A percentile compares a stretch with the other conserved stretches of the same genome.
Evolutionary conservation across 352 stramenopile genomes (phyloP).

Genomic region (Globisporangium camurandrum): DNA sequence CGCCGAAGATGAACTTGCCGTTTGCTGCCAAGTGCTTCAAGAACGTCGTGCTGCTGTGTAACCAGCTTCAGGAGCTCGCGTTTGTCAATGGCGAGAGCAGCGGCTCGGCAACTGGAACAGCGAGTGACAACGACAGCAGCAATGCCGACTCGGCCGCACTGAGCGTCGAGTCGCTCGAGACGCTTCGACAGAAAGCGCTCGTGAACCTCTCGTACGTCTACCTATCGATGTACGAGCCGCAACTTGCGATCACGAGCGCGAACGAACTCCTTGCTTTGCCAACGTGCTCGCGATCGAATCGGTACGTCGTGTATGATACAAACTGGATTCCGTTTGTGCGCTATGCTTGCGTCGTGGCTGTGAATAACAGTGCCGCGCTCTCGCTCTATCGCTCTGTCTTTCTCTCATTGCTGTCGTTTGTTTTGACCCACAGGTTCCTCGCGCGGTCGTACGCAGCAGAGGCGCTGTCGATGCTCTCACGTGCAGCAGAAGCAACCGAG

Average conservation of each 20-base stretch:
- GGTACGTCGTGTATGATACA: slow-evolving; percentile 12
- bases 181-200: slow-evolving; percentile 77
- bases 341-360: not conserved
- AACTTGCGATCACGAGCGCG: slow-evolving; percentile 75
- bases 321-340: not conserved
- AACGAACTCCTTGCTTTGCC: slow-evolving; percentile 69
- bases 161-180: slow-evolving; percentile 51
- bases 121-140: slow-evolving; percentile 2
- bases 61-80: slow-evolving; percentile 54
- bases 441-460: slow-evolving; percentile 86
- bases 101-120: slow-evolving; percentile 12
- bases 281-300: slow-evolving; percentile 63
- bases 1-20: slow-evolving; percentile 75
- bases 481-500: slow-evolving; percentile 70
- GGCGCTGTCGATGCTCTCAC: slow-evolving; percentile 84
- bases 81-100: slow-evolving; percentile 20
- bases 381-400: too few species aligned
- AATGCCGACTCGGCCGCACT: slow-evolving; percentile 20
- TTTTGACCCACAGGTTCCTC: slow-evolving; percentile 45
- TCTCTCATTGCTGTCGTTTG: too few species aligned
- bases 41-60: slow-evolving; percentile 77
- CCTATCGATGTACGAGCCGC: slow-evolving; percentile 87
- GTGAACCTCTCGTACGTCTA: slow-evolving; percentile 88
- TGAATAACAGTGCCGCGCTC: not conserved
- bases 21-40: slow-evolving; percentile 87